Percentiles rank a stretch among this genome's conserved stretches.
These are phyloP conservation scores for Stevia rebaudiana DNA, from an alignment of 140 eudicot genomes.

Conservation along the genomic window DNA sequence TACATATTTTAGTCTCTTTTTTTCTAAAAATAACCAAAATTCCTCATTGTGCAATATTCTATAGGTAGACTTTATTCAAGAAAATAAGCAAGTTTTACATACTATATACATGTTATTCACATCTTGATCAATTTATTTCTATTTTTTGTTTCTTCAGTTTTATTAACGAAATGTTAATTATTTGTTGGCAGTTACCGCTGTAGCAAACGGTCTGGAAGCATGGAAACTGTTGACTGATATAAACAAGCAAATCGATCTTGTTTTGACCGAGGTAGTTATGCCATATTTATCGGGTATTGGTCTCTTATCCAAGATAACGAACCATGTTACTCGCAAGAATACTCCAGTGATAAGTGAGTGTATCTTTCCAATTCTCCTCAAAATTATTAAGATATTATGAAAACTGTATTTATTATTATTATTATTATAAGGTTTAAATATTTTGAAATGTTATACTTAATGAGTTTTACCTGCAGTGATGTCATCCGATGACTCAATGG, in stretches of 20 bases:
- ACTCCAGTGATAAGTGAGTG: conserved; percentile 59
- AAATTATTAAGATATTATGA: background rate
- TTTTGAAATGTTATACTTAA: conserved; percentile 16
- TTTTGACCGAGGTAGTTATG: conserved; percentile 53
- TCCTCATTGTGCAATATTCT: background rate
- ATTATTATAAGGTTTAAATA: background rate
- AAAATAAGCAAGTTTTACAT: conserved; percentile 8
- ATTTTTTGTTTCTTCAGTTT: background rate
- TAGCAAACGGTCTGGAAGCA: conserved; percentile 59
- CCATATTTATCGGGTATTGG: conserved; percentile 63
- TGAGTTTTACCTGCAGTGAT: conserved; percentile 51
- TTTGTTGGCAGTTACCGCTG: conserved; percentile 44
- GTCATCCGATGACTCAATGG: conserved; percentile 76
- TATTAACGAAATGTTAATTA: conserved; percentile 14
- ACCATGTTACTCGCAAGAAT: conserved; percentile 47
- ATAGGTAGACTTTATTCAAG: conserved; percentile 4
- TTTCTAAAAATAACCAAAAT: conserved; percentile 4
- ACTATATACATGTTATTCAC: background rate
- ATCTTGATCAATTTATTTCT: conserved; percentile 12
- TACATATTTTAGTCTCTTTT: background rate
- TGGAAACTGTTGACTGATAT: conserved; percentile 47
- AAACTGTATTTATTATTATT: background rate
- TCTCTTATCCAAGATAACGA: conserved; percentile 49
- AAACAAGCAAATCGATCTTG: conserved; percentile 48
- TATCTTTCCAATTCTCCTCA: conserved; percentile 14